Evolutionary conservation across 108 stramenopile genomes (phyloP), one percentile per base, ranked within the genome.

Genomic region (Skeletonema menzelii): DNA sequence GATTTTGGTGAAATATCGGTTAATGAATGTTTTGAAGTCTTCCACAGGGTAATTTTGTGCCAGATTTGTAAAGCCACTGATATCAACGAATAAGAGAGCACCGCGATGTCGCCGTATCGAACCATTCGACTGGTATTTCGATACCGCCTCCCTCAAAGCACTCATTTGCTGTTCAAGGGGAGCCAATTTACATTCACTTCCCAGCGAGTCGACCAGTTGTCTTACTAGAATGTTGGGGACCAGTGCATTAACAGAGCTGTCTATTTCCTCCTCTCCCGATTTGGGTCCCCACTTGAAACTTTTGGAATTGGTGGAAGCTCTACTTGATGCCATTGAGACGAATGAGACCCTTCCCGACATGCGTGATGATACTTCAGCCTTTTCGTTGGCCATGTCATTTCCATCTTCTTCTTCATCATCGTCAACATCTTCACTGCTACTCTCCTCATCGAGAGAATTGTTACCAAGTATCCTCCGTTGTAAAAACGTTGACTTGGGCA

Each of bases 51-150:
- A 59, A 6, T 32, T 71, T 34, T 46, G 59, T 17, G 83, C 60
- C 14, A 86, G 49, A 0, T 57, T 53, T 2, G 85, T 86, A 56
- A 86, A 86, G 5, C 85, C 85, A 5, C 76, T 77, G 27, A 86
- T 83, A 62, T 86, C 85, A 32, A 84, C 80, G 59, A 86, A 66
- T n/a, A 86, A 34, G n/a, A 84, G 56, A 27, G 75, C 74, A 47
- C 73, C 70, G 17, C 63, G 65, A 53, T 70, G 65, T 20, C 70
- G 35, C 27, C 34, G 63, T 53, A 70, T 70, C n/a, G 65, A 70
- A 6, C 70, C 70, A 12, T 13, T 26, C 53, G 42, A 66, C 63
- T 66, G 65, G 65, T 70, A 65, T 12, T 65, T 30, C 49, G 64
- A 55, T 10, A 70, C 47, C 46, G 65, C 70, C 14, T 17, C 30